These are phyloP conservation scores for Cladosporium sp. DNA, from an alignment of 2,329 filamentous ascomycete genomes.

Conservation along the genomic window DNA sequence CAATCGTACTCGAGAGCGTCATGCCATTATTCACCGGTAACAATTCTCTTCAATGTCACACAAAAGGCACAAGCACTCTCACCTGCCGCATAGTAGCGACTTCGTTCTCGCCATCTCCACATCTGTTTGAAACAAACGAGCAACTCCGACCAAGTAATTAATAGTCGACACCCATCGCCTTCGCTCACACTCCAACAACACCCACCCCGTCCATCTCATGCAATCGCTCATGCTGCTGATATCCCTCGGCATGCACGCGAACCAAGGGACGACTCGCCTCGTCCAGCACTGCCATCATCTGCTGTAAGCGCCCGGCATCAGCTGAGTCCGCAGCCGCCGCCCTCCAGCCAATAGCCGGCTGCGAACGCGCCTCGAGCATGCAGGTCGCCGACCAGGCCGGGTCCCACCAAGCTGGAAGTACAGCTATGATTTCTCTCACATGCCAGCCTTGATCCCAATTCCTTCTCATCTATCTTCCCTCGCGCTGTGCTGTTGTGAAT, in stretches of 20 bases:
- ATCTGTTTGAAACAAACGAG: not conserved
- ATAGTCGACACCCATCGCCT: not conserved
- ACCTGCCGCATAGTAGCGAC: not conserved
- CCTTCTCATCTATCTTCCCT: not conserved
- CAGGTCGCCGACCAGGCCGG: slow-evolving; percentile 7
- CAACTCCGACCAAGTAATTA: not conserved
- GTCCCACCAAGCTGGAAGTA: not conserved
- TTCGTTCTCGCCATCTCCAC: not conserved
- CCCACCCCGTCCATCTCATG: not conserved
- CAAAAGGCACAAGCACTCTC: not conserved
- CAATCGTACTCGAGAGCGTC: not conserved
- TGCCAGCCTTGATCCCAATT: not conserved
- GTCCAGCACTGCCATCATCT: not conserved
- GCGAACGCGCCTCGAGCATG: not conserved
- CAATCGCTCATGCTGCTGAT: not conserved
- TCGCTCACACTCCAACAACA: not conserved
- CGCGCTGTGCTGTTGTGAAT: not conserved
- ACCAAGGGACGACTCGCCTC: not conserved
- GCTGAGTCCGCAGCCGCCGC: slow-evolving; percentile 16
- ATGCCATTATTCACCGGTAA: not conserved
- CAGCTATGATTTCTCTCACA: slow-evolving; percentile 12
- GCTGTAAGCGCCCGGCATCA: slow-evolving; percentile 15
- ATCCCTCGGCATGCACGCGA: not conserved
- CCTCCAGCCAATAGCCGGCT: slow-evolving; percentile 7
- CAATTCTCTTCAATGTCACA: not conserved